Percentiles rank a stretch among this genome's conserved stretches.
These are phyloP conservation scores for Globisporangium okanoganense DNA, from an alignment of 352 stramenopile species.

Conservation along the genomic window DNA sequence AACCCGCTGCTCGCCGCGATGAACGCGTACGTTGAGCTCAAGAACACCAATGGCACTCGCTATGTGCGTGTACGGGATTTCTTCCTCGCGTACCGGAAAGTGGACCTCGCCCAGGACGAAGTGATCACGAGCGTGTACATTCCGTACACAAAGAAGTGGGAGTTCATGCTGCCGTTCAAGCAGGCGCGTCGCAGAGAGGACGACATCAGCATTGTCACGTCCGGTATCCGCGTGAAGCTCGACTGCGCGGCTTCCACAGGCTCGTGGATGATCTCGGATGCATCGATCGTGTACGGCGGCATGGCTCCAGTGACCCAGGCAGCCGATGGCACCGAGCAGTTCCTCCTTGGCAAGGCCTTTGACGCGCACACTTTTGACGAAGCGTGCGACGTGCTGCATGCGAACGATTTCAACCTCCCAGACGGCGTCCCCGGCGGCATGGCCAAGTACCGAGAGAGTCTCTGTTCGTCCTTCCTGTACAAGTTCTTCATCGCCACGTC, in stretches of 20 bases:
- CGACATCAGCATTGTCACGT: slow-evolving; percentile 97
- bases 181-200: slow-evolving; percentile 94
- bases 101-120: slow-evolving; percentile 86
- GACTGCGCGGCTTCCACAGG: slow-evolving; percentile 51
- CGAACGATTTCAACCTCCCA: slow-evolving; percentile 89
- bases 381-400: slow-evolving; percentile 76
- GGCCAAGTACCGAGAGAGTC: slow-evolving; percentile 91
- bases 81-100: slow-evolving; percentile 93
- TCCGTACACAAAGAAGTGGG: slow-evolving; percentile 80
- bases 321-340: slow-evolving; percentile 45
- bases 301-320: slow-evolving; percentile 73
- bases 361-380: slow-evolving; percentile 71
- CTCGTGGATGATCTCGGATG: slow-evolving; percentile 70
- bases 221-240: slow-evolving; percentile 88
- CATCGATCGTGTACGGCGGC: slow-evolving; percentile 57
- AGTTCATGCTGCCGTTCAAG: slow-evolving; percentile 95
- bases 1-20: slow-evolving; percentile 93
- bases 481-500: slow-evolving; percentile 91
- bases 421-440: slow-evolving; percentile 92
- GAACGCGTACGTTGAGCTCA: slow-evolving; percentile 70
- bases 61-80: slow-evolving; percentile 87
- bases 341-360: slow-evolving; percentile 84
- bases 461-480: slow-evolving; percentile 94
- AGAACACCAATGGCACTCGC: slow-evolving; percentile 26
- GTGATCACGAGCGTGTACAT: slow-evolving; percentile 92